Evolutionary conservation across 306 rosid genomes (phyloP).

Genomic region (Dalbergia cultrata): DNA sequence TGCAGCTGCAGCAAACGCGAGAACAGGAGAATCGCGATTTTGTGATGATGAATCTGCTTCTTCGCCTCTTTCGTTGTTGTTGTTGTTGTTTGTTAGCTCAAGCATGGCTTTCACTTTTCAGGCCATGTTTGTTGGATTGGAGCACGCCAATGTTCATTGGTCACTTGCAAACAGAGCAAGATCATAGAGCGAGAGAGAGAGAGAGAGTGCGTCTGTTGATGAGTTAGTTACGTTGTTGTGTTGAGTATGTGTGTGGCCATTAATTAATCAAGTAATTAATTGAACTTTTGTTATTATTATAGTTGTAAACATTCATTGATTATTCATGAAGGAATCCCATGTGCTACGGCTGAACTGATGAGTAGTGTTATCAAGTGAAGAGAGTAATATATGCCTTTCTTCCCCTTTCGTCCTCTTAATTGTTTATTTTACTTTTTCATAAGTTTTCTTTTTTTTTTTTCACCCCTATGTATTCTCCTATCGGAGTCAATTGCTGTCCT

Average conservation of each 20-base stretch:
- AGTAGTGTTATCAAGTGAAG: not conserved
- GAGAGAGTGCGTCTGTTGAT: slow-evolving; percentile 18
- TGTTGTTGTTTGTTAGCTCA: slow-evolving; percentile 33
- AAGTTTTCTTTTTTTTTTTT: not conserved
- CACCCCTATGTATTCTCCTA: too few relatives aligned
- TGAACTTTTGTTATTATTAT: slow-evolving; percentile 4
- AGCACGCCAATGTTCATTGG: slow-evolving; percentile 39
- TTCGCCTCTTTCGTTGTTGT: not conserved
- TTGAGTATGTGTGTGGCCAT: not conserved
- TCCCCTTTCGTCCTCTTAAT: not conserved
- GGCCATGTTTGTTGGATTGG: slow-evolving; percentile 36
- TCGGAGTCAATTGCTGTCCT: too few relatives aligned
- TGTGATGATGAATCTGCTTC: slow-evolving; percentile 15
- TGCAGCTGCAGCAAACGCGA: not conserved
- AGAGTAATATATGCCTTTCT: slow-evolving; percentile 41
- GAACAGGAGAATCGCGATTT: slow-evolving; percentile 21
- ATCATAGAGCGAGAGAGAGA: not conserved
- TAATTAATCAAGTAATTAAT: slow-evolving; percentile 18
- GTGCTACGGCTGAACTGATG: not conserved
- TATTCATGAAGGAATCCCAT: slow-evolving; percentile 23
- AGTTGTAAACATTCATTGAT: slow-evolving; percentile 20
- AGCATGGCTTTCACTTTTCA: slow-evolving; percentile 38
- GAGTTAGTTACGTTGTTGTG: slow-evolving; percentile 38
- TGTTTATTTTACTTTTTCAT: not conserved
- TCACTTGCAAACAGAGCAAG: not conserved